phyloP scores from a whole-genome alignment of 2,329 filamentous ascomycete genomes.

The Pestalotiopsis fici region DNA sequence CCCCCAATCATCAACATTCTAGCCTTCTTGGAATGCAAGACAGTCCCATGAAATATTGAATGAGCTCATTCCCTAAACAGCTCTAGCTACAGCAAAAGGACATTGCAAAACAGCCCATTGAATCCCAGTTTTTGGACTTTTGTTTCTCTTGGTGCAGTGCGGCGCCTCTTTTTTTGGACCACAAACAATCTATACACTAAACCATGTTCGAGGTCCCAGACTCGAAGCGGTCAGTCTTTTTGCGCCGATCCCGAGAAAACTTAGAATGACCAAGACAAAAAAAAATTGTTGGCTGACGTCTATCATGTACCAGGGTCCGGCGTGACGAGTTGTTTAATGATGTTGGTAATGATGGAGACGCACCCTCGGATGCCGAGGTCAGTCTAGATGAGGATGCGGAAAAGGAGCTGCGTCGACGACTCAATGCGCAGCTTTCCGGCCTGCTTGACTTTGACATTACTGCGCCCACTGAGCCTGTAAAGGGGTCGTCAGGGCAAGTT shows the following conservation, averaged over 20 bases:
- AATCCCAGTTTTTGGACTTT: no score
- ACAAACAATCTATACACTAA: not conserved
- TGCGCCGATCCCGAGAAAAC: not conserved
- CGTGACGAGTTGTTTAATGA: constrained; percentile 53
- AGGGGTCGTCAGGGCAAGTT: constrained; percentile 14
- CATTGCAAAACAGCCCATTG: no score
- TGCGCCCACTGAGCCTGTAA: constrained; percentile 11
- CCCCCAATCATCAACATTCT: not conserved
- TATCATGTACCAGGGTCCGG: constrained; percentile 45
- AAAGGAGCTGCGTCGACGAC: constrained; percentile 40
- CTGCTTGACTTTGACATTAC: constrained; percentile 42
- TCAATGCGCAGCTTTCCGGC: constrained; percentile 50
- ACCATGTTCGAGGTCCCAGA: constrained; percentile 54
- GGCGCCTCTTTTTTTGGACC: not conserved
- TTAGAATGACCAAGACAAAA: not conserved
- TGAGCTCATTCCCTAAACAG: not conserved
- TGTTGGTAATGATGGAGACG: constrained; percentile 19
- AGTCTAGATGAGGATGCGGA: constrained; percentile 32
- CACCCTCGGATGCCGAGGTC: constrained; percentile 23
- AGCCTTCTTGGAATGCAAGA: not conserved
- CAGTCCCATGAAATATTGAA: not conserved
- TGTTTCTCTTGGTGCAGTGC: not conserved
- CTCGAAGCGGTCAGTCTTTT: constrained; percentile 47
- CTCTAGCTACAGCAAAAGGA: not conserved
- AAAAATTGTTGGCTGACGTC: not conserved